Evolutionary conservation across 148 eudicot species (phyloP).

Genomic region (Amaranthus hypochondriacus): DNA sequence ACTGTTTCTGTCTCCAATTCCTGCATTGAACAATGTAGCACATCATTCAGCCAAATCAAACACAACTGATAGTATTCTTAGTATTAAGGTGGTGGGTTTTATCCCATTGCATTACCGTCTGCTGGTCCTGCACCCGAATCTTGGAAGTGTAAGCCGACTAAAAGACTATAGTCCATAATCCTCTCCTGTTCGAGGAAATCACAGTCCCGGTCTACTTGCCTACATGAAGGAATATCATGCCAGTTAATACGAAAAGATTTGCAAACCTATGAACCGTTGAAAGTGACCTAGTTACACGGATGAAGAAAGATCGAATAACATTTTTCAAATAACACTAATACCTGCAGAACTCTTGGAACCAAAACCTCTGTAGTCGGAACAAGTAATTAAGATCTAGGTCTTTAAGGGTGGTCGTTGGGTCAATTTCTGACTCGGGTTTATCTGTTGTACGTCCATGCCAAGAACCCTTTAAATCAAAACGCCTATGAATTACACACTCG

Average conservation of each 20-base stretch:
- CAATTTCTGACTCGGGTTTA: slow-evolving; percentile 72
- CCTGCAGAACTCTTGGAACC: slow-evolving; percentile 92
- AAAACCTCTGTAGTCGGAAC: slow-evolving; percentile 63
- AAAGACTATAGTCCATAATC: slow-evolving; percentile 74
- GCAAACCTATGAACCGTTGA: no score
- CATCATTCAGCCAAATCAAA: not conserved
- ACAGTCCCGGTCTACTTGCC: slow-evolving; percentile 76
- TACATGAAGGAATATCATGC: slow-evolving; percentile 26
- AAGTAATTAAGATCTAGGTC: slow-evolving; percentile 79
- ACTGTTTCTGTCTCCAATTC: slow-evolving; percentile 27
- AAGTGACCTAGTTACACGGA: no score
- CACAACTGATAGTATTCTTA: not conserved
- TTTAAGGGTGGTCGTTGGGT: slow-evolving; percentile 80
- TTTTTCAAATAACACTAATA: slow-evolving; percentile 11
- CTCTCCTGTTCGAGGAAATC: slow-evolving; percentile 72
- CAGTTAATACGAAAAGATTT: not conserved
- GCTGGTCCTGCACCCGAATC: slow-evolving; percentile 36
- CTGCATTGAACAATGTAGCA: slow-evolving; percentile 29
- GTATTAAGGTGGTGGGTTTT: no score
- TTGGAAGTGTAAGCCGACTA: slow-evolving; percentile 58
- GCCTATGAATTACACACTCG: slow-evolving; percentile 62
- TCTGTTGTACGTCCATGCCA: slow-evolving; percentile 83
- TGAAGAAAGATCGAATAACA: not conserved
- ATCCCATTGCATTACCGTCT: slow-evolving; percentile 18
- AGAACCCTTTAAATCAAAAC: slow-evolving; percentile 90